Base-by-base conservation (phyloP, 768 basidiomycete species). In the Panaeolus papilionaceus region DNA sequence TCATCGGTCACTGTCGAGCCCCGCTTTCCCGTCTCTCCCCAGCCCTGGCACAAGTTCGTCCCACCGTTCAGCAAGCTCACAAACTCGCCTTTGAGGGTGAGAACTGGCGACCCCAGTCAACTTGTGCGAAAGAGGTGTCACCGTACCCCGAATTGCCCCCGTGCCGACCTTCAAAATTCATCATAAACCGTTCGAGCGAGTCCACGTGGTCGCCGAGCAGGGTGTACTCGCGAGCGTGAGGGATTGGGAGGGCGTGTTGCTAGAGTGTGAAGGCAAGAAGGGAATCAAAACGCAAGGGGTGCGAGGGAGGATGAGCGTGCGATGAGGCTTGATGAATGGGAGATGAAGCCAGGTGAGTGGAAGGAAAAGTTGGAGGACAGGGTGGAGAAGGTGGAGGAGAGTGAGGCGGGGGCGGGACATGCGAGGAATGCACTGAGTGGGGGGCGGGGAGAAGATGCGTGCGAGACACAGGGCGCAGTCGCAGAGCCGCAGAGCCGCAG, bases 21-120 rank as follows among this genome's bases (percentile, higher is more conserved):
- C n/a, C n/a, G n/a, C n/a, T n/a, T n/a, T n/a, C n/a, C n/a, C n/a
- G n/a, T n/a, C n/a, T n/a, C n/a, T n/a, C n/a, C n/a, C n/a, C n/a
- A n/a, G n/a, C n/a, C n/a, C n/a, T n/a, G n/a, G n/a, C n/a, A n/a
- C n/a, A n/a, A n/a, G n/a, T n/a, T n/a, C n/a, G 71, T 65, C 0
- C 72, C 74, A 44, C 70, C 67, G 3, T 72, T 76, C 44, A 76
- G 72, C 23, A 72, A 45, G 45, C 66, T 76, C 69, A 75, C 75
- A 63, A 80, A 77, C 68, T 77, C 69, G 66, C 79, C 79, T 40
- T 33, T 54, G 67, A 71, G 51, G 67, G 73, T 73, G 66, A 71
- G 76, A 65, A 83, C 77, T 39, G 78, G 67, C 9, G 80, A 71
- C 65, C 82, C 82, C 61, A 82, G 71, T 82, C 80, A 12, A 80